A percentile compares a stretch with the other conserved stretches of the same genome.
phyloP scores from a whole-genome alignment of 768 basidiomycete genomes.

The Trametes punicea region DNA sequence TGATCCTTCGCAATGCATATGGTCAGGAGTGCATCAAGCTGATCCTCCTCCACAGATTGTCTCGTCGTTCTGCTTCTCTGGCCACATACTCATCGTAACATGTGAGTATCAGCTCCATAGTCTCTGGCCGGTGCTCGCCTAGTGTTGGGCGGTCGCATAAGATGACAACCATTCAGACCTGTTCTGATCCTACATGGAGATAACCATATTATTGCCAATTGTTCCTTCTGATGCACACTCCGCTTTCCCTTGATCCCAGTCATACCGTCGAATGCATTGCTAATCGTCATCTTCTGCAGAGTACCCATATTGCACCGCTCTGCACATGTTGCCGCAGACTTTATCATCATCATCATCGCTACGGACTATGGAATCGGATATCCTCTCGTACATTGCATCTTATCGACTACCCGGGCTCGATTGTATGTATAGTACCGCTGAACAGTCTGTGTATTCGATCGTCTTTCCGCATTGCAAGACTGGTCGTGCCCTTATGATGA shows the following conservation, averaged over 20 bases:
- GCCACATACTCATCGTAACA: constrained; percentile 3
- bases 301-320: constrained; percentile 6
- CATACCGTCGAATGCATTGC: not conserved
- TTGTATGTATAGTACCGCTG: not conserved
- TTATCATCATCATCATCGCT: not conserved
- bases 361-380: constrained; percentile 7
- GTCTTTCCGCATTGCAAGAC: too few relatives aligned
- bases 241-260: not conserved
- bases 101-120: constrained; percentile 34
- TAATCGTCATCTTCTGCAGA: constrained; percentile 1
- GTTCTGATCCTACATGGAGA: constrained; percentile 61
- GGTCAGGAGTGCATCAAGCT: constrained; percentile 13
- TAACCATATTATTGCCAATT: constrained; percentile 52
- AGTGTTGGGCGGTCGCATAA: constrained; percentile 16
- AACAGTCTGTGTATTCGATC: not conserved
- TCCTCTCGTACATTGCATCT: not conserved
- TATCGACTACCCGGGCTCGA: not conserved
- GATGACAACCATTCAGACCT: constrained; percentile 65
- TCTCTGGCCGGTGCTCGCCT: not conserved
- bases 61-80: not conserved
- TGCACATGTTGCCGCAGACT: constrained; percentile 1
- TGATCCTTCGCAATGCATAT: constrained; percentile 27
- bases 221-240: constrained; percentile 28
- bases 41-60: constrained; percentile 10
- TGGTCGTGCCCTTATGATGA: too few relatives aligned